Conservation (phyloP, 2,329 filamentous ascomycete species). For the Metarhizium brunneum region DNA sequence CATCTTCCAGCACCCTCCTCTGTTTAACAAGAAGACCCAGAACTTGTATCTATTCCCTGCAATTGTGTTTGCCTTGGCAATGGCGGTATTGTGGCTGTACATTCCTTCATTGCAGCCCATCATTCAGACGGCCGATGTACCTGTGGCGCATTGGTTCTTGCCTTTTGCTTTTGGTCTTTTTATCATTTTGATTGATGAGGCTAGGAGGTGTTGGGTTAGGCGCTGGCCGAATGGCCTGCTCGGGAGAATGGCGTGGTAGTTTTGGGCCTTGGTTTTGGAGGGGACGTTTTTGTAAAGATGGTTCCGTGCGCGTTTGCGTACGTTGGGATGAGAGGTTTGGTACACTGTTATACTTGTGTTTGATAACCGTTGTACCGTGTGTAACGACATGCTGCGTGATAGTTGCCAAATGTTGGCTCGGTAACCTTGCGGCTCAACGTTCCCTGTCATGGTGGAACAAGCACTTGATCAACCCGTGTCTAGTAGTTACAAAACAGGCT, state of each 20-base stretch:
- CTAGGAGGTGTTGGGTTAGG: conserved; percentile 52
- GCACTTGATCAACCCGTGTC: no score
- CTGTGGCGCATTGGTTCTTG: conserved; percentile 68
- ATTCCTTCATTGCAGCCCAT: conserved; percentile 53
- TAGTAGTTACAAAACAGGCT: not conserved
- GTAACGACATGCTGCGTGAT: no score
- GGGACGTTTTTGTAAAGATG: not conserved
- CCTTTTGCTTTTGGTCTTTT: conserved; percentile 57
- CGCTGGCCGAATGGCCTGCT: conserved; percentile 47
- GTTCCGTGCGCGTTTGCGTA: not conserved
- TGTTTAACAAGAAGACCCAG: conserved; percentile 53
- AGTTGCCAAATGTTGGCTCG: no score
- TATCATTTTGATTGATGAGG: conserved; percentile 57
- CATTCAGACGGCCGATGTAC: conserved; percentile 52
- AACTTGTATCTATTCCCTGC: conserved; percentile 64
- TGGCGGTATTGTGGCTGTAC: conserved; percentile 64
- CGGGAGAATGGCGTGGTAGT: conserved; percentile 49
- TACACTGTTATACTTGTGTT: no score
- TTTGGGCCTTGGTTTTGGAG: not conserved
- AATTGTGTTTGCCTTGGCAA: conserved; percentile 57
- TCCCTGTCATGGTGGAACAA: no score
- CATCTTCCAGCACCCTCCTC: conserved; percentile 63
- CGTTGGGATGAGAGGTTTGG: not conserved
- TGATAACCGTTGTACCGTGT: no score
- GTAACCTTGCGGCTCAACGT: no score